Evolutionary conservation across 345 rosid genomes (phyloP).

Genomic region (Capsella bursapastoris): DNA sequence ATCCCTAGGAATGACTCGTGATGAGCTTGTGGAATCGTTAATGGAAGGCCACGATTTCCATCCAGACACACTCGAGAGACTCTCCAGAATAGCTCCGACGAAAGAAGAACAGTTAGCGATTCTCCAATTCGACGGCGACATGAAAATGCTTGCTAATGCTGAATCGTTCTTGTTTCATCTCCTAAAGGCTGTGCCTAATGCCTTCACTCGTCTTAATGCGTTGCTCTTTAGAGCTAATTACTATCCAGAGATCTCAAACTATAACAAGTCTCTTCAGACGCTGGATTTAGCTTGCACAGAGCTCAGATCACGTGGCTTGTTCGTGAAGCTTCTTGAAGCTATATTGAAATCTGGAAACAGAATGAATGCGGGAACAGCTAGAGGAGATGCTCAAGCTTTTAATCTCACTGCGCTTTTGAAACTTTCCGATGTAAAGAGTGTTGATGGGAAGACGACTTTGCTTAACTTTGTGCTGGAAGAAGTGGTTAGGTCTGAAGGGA

Average conservation of each 20-base stretch:
- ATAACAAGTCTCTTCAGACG: slow-evolving; percentile 61
- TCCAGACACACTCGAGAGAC: slow-evolving; percentile 73
- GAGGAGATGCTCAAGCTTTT: slow-evolving; percentile 89
- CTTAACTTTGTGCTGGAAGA: slow-evolving; percentile 88
- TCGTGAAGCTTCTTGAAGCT: slow-evolving; percentile 83
- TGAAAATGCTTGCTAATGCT: slow-evolving; percentile 63
- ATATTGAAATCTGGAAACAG: slow-evolving; percentile 85
- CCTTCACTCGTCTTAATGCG: slow-evolving; percentile 64
- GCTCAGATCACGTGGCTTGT: slow-evolving; percentile 67
- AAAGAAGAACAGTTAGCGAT: slow-evolving; percentile 66
- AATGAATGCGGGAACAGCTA: slow-evolving; percentile 86
- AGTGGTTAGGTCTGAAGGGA: slow-evolving; percentile 71
- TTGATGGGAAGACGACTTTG: slow-evolving; percentile 74
- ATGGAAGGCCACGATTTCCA: slow-evolving; percentile 63
- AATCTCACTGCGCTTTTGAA: slow-evolving; percentile 66
- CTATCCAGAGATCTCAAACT: slow-evolving; percentile 59
- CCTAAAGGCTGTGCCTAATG: slow-evolving; percentile 71
- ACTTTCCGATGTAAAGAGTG: slow-evolving; percentile 77
- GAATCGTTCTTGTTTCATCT: slow-evolving; percentile 67
- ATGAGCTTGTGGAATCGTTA: slow-evolving; percentile 61
- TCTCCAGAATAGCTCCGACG: slow-evolving; percentile 66
- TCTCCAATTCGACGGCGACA: slow-evolving; percentile 59
- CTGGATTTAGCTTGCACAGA: slow-evolving; percentile 67
- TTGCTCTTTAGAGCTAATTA: slow-evolving; percentile 75
- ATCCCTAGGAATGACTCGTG: slow-evolving; percentile 58